These are phyloP conservation scores for Trichoderma sp. DNA, from an alignment of 2,329 filamentous ascomycete species.

Conservation along the genomic window DNA sequence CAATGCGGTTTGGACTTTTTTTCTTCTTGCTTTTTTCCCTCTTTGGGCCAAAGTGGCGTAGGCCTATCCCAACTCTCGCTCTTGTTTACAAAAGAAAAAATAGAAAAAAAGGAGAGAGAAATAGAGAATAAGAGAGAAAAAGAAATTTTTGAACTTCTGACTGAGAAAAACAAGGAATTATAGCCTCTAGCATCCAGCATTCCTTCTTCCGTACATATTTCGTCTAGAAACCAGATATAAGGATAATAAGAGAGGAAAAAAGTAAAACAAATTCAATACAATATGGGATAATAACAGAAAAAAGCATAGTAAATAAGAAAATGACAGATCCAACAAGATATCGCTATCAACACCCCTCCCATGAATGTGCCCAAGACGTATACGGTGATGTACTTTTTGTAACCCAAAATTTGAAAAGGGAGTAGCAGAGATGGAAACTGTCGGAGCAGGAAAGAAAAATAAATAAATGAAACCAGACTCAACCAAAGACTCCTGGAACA, in stretches of 20 bases:
- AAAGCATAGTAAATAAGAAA: background rate
- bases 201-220: slow-evolving; percentile 11
- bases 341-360: slow-evolving; percentile 24
- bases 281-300: background rate
- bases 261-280: background rate
- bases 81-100: slow-evolving; percentile 5
- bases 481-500: slow-evolving; percentile 30
- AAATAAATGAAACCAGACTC: background rate
- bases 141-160: background rate
- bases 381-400: slow-evolving; percentile 23
- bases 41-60: background rate
- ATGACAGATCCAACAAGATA: slow-evolving; percentile 24
- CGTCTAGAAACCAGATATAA: slow-evolving; percentile 23
- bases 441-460: background rate
- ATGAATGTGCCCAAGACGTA: slow-evolving; percentile 24
- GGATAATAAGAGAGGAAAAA: background rate
- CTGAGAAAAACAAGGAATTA: background rate
- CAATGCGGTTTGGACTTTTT: slow-evolving; percentile 3
- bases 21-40: slow-evolving; percentile 11
- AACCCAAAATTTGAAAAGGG: slow-evolving; percentile 18
- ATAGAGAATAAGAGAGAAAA: background rate
- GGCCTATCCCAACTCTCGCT: slow-evolving; percentile 7
- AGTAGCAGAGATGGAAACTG: slow-evolving; percentile 9
- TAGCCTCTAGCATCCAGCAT: slow-evolving; percentile 22
- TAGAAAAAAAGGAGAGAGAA: background rate